phyloP scores from a whole-genome alignment of 192 early-diverging fungal species.

The Blastocladiella britannica region DNA sequence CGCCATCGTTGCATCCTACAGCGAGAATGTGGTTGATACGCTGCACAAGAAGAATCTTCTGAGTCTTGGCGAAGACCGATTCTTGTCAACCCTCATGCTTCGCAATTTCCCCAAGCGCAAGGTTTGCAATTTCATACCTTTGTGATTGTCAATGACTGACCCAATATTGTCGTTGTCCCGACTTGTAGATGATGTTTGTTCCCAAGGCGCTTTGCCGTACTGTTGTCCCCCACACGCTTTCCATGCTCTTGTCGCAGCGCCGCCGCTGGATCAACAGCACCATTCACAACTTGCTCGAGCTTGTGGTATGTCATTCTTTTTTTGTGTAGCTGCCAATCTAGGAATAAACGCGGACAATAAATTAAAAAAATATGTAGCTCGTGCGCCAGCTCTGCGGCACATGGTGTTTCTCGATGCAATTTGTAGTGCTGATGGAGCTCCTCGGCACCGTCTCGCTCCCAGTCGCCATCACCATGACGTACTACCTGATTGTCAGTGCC shows the following conservation, averaged over 20 bases:
- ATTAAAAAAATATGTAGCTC: too few species aligned
- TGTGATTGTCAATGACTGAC: too few species aligned
- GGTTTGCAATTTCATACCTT: too few species aligned
- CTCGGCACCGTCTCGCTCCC: conserved; percentile 80
- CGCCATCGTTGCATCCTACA: conserved; percentile 5
- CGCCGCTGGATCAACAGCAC: conserved; percentile 13
- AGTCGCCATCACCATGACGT: conserved; percentile 67
- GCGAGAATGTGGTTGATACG: conserved; percentile 5
- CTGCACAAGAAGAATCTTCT: conserved; percentile 14
- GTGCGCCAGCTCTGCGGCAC: background rate
- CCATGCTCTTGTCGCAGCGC: conserved; percentile 9
- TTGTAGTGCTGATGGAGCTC: conserved; percentile 15
- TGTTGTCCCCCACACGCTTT: conserved; percentile 9
- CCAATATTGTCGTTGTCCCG: too few species aligned
- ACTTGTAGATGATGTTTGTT: conserved; percentile 9
- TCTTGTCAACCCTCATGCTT: conserved; percentile 10
- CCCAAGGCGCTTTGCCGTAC: conserved; percentile 9
- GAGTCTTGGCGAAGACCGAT: conserved; percentile 11
- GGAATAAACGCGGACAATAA: conserved; percentile 10
- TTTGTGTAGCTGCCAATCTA: conserved; percentile 11
- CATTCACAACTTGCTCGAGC: conserved; percentile 12
- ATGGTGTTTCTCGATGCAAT: conserved; percentile 2
- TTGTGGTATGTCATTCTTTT: conserved; percentile 9
- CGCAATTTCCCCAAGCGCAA: conserved; percentile 10
- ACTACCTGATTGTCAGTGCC: conserved; percentile 54